phyloP scores from a whole-genome alignment of 805 yeast genomes.

The Pichia kluyveri region DNA sequence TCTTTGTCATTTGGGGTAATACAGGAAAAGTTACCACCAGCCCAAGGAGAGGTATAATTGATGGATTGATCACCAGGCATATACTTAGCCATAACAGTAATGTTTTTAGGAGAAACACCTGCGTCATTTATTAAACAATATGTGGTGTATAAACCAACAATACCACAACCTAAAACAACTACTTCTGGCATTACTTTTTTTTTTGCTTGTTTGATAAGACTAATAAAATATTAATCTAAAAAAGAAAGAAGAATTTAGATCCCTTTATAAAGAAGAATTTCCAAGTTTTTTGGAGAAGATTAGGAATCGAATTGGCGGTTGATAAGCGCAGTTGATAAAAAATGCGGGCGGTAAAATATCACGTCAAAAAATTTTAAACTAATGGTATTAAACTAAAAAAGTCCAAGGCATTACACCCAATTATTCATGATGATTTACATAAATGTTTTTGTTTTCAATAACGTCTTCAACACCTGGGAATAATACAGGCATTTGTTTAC shows the following conservation, averaged over 20 bases:
- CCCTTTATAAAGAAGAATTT: no score
- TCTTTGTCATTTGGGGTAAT: slow-evolving; percentile 50
- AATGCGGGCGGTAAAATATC: not conserved
- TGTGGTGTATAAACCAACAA: slow-evolving; percentile 58
- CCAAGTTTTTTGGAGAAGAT: no score
- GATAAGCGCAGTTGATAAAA: not conserved
- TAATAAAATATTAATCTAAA: no score
- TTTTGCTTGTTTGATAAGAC: no score
- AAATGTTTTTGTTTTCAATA: no score
- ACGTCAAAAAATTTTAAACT: no score
- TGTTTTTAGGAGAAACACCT: slow-evolving; percentile 30
- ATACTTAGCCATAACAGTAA: slow-evolving; percentile 54
- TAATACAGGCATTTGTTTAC: slow-evolving; percentile 28
- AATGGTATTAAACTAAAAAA: no score
- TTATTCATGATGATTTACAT: not conserved
- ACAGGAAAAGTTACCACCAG: slow-evolving; percentile 56
- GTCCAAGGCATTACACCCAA: not conserved
- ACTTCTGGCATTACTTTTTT: slow-evolving; percentile 7
- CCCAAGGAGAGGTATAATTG: slow-evolving; percentile 75
- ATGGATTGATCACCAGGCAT: slow-evolving; percentile 74
- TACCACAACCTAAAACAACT: slow-evolving; percentile 45
- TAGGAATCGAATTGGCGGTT: not conserved
- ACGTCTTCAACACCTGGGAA: slow-evolving; percentile 19
- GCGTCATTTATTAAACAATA: slow-evolving; percentile 36
- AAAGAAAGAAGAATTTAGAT: no score